Percentiles rank a stretch among this genome's conserved stretches.
These are phyloP conservation scores for Acorus calamus DNA, from an alignment of 106 monocot species.

Conservation along the genomic window DNA sequence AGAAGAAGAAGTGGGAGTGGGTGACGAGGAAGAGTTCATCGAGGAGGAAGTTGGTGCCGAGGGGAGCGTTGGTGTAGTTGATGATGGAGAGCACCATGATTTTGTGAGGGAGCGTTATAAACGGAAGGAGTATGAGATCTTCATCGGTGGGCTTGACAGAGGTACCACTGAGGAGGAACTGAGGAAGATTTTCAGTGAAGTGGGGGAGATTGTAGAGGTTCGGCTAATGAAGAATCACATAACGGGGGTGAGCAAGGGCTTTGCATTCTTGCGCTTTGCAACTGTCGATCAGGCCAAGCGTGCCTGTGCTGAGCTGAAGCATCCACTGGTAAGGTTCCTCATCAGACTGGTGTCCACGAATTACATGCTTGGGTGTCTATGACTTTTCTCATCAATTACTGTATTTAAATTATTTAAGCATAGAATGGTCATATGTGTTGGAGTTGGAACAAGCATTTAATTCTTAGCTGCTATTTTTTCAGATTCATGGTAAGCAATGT, in stretches of 20 bases:
- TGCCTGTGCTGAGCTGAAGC: conserved; percentile 64
- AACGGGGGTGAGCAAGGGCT: conserved; percentile 85
- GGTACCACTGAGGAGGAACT: conserved; percentile 80
- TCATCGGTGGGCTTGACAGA: conserved; percentile 91
- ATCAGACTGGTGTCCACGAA: too few species aligned
- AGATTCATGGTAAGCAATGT: conserved; percentile 88
- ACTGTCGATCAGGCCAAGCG: conserved; percentile 88
- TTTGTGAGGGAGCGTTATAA: conserved; percentile 62
- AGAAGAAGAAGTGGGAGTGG: conserved; percentile 32
- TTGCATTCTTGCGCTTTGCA: conserved; percentile 87
- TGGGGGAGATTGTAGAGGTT: conserved; percentile 71
- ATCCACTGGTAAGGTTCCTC: conserved; percentile 46
- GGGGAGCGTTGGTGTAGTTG: conserved; percentile 39
- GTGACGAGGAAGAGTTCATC: conserved; percentile 44
- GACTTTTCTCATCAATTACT: background rate
- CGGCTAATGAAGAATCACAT: conserved; percentile 68
- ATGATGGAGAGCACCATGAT: conserved; percentile 61
- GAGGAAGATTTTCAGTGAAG: conserved; percentile 61
- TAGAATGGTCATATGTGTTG: too few species aligned
- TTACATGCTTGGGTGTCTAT: background rate
- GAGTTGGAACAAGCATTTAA: too few species aligned
- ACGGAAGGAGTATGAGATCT: conserved; percentile 89
- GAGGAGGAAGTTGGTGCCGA: conserved; percentile 56
- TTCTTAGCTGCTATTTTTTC: background rate
- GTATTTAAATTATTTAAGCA: too few species aligned